phyloP scores from a whole-genome alignment of 228 moss, liverwort and hornwort genomes.

The Sphagnum fallax region DNA sequence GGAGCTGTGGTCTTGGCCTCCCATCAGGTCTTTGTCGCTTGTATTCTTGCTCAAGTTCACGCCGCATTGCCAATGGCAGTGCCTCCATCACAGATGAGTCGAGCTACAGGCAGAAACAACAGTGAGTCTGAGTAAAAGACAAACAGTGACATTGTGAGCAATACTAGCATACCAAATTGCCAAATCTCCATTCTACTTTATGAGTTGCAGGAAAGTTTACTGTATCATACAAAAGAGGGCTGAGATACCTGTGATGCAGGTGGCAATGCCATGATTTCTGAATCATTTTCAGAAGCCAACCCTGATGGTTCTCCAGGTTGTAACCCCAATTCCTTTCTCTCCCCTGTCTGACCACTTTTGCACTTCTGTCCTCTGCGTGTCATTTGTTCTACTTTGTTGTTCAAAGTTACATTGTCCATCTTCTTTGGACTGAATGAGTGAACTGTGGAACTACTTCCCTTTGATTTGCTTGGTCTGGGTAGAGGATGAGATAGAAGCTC shows the following conservation, averaged over 20 bases:
- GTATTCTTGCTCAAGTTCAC: slow-evolving; percentile 60
- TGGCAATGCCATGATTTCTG: slow-evolving; percentile 47
- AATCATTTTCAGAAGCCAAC: slow-evolving; percentile 16
- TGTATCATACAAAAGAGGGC: background rate
- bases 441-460: slow-evolving; percentile 8
- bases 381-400: slow-evolving; percentile 14
- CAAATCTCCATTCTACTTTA: no score
- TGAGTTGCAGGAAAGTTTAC: background rate
- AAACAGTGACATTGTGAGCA: background rate
- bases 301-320: slow-evolving; percentile 20
- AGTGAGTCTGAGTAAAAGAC: background rate
- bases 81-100: slow-evolving; percentile 58
- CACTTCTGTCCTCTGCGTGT: slow-evolving; percentile 2
- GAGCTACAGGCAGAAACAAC: slow-evolving; percentile 27
- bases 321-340: background rate
- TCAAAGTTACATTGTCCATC: slow-evolving; percentile 6
- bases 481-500: slow-evolving; percentile 29
- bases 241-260: slow-evolving; percentile 56
- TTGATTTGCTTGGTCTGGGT: slow-evolving; percentile 18
- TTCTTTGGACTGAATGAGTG: slow-evolving; percentile 10
- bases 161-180: no score
- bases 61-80: slow-evolving; percentile 44
- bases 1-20: slow-evolving; percentile 5
- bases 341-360: background rate
- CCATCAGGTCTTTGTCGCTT: slow-evolving; percentile 25